Base-by-base conservation (phyloP, 1,284 basidiomycete genomes). In the Ceratobasidium sp. region DNA sequence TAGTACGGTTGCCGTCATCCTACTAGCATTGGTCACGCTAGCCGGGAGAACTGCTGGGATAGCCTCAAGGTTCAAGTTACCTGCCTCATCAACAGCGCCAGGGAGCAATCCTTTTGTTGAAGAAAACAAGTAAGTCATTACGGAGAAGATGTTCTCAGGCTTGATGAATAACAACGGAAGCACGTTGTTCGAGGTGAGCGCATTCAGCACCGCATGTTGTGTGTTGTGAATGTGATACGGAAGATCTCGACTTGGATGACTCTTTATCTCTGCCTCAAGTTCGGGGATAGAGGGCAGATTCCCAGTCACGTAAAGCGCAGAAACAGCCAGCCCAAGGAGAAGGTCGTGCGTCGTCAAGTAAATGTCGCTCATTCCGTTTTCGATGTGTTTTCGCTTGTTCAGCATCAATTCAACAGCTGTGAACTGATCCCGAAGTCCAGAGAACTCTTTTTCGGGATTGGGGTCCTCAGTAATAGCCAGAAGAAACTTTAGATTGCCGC, bases 1-100 rank as follows among this genome's bases (percentile, higher is more conserved):
- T 19, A 87, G 75, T 56, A 85, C 79, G 14, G 82, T 84, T 58
- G 82, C 82, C 36, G 82, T 82, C 70, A 83, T 82, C 73, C 79
- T 78, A 66, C 60, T 62, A 21, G 69, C 78, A 79, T 56, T 76
- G 75, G 72, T 66, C 2, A 53, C n/a, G 27, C 64, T 53, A n/a
- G 27, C n/a, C 19, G 64, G 64, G 21, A 67, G 64, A n/a, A 47
- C 29, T n/a, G 53, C 9, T 7, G 64, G 64, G 19, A 57, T 56
- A 23, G 64, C 53, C 11, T 56, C 53, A 16, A 67, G 42, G 39
- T 67, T 30, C 21, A 67, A 36, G 54, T 49, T 56, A 19, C 64
- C 64, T 19, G 69, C 57, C 6, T 69, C 71, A 59, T 75, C 73
- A 49, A 73, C 73, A 41, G 82, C 74, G 0, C 77, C 76, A n/a